Percentiles rank a stretch among this genome's conserved stretches.
Conservation (phyloP, 345 rosid genomes). For the Carallia pectinifolia region DNA sequence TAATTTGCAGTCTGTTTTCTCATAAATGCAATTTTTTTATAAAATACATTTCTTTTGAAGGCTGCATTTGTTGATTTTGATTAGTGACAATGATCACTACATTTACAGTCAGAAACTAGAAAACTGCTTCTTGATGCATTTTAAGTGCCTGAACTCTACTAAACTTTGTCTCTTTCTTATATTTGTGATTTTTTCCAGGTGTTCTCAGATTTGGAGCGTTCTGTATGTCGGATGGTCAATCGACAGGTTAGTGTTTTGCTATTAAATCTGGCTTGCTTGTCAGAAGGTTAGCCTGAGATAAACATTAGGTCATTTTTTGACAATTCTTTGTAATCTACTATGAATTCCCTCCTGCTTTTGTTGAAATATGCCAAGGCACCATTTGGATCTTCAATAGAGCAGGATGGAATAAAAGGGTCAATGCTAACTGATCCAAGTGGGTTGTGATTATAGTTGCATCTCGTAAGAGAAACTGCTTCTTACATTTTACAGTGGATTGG, state of each 20-base stretch:
- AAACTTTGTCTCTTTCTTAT: neutral
- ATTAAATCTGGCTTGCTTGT: slow-evolving; percentile 6
- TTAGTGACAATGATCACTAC: neutral
- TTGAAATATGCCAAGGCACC: neutral
- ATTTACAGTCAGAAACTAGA: neutral
- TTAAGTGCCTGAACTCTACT: neutral
- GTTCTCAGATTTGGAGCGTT: slow-evolving; percentile 90
- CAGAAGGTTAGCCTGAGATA: neutral
- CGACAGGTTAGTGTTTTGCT: slow-evolving; percentile 59
- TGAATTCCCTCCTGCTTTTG: neutral
- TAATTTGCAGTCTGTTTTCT: neutral
- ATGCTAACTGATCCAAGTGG: too few species aligned
- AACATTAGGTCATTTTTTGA: neutral
- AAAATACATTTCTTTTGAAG: neutral
- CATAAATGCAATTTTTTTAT: neutral
- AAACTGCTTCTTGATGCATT: neutral
- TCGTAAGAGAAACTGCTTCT: too few species aligned
- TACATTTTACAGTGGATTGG: neutral
- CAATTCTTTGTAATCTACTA: neutral
- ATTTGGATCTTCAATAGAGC: neutral
- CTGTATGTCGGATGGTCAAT: slow-evolving; percentile 93
- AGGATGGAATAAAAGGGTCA: too few species aligned
- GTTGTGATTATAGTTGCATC: too few species aligned
- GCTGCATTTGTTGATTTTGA: neutral
- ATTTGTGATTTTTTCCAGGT: slow-evolving; percentile 54